Evolutionary conservation across 2,329 filamentous ascomycete genomes (phyloP), one percentile per base, ranked within the genome.

Genomic region (Thermomyces lanuginosus): DNA sequence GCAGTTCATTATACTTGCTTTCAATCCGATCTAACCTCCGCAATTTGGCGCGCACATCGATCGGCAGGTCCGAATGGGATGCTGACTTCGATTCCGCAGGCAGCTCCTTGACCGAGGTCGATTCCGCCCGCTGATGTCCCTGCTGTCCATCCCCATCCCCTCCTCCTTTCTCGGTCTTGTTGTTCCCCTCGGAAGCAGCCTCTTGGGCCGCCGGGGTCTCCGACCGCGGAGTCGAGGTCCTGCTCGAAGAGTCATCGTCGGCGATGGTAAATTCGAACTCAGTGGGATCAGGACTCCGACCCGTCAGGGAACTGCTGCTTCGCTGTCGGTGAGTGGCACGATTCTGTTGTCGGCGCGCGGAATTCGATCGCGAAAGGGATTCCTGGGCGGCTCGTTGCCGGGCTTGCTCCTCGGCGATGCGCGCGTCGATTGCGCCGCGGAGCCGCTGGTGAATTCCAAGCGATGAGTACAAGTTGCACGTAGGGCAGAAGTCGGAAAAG

Each of bases 21-120:
- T 93, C 86, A 11, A 95, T 61, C 50, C 83, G 92, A 31, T 92
- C 83, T n/a, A 95, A 61, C 51, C 81, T 86, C 33, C 77, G 71
- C 37, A 95, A 56, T 48, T 76, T 84, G 16, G 69, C 63, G 30
- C 69, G 71, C 15, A 92, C 64, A 25, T 92, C 81, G 3, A 72
- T 65, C 0, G 82, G 67, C 16, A 92, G 53, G 28, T 82, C 78
- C 25, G 45, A 31, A 3, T 50, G 29, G 8, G 29, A 18, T 4
- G 29, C 25, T 4, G 55, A 32, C 11, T 44, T 39, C 6, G 37
- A 40, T 8, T 14, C 21, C 2, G 40, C 9, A n/a, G n/a, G n/a
- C n/a, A n/a, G n/a, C 14, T 40, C 39, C 18, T 36, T 35, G 16
- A 41, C 44, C 29, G 41, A 40, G 5, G 43, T 34, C 4, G 38